phyloP scores from a whole-genome alignment of 352 stramenopile species.

The Phytophthora citrophthora region DNA sequence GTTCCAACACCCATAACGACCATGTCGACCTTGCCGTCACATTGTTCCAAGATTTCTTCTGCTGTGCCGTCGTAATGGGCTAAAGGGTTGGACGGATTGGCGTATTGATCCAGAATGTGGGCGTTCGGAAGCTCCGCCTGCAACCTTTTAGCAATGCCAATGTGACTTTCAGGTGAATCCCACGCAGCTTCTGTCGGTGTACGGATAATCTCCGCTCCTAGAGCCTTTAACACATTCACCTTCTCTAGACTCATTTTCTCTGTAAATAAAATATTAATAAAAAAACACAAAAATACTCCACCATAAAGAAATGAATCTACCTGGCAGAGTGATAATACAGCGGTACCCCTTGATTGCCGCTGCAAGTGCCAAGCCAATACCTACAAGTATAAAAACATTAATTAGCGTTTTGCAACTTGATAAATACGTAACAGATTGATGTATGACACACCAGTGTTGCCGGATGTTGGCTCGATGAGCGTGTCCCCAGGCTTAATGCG shows the following conservation, averaged over 20 bases:
- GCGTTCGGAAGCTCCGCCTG: slow-evolving; percentile 93
- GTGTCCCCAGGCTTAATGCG: slow-evolving; percentile 95
- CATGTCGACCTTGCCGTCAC: slow-evolving; percentile 94
- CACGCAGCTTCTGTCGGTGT: slow-evolving; percentile 96
- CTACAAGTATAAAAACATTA: slow-evolving; percentile 9
- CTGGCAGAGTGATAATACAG: slow-evolving; percentile 90
- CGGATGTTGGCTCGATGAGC: slow-evolving; percentile 97
- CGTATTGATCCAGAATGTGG: slow-evolving; percentile 97
- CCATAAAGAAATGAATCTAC: slow-evolving; percentile 12
- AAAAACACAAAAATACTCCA: neutral
- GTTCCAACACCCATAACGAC: slow-evolving; percentile 94
- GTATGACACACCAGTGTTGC: slow-evolving; percentile 89
- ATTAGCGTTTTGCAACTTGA: neutral
- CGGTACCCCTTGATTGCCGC: slow-evolving; percentile 97
- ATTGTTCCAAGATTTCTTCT: slow-evolving; percentile 94
- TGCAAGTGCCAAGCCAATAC: slow-evolving; percentile 96
- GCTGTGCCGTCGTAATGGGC: slow-evolving; percentile 96
- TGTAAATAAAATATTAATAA: slow-evolving; percentile 16
- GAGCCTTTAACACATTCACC: slow-evolving; percentile 94
- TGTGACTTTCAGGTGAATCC: slow-evolving; percentile 95
- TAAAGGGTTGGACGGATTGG: slow-evolving; percentile 94
- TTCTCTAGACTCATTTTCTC: slow-evolving; percentile 98
- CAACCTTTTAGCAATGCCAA: slow-evolving; percentile 92
- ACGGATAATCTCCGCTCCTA: slow-evolving; percentile 95
- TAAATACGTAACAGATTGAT: neutral